phyloP scores from a whole-genome alignment of 2,329 filamentous ascomycete species.

The Westerdykella ornata region DNA sequence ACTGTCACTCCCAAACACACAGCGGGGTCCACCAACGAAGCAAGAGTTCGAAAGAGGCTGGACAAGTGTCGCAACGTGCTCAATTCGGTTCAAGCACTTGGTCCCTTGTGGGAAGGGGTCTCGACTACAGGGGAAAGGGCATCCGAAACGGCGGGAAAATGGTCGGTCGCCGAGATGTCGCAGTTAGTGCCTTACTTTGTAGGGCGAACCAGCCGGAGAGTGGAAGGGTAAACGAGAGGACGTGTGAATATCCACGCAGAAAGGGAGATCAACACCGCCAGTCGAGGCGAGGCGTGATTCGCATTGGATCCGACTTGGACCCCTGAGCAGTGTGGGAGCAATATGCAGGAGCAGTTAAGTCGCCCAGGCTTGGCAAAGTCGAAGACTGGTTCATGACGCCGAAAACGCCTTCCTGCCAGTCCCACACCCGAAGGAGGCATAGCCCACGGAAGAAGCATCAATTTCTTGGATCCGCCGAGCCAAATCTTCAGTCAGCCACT shows the following conservation, averaged over 20 bases:
- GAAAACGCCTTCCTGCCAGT: no score
- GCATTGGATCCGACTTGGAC: conserved; percentile 10
- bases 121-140: conserved; percentile 12
- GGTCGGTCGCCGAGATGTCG: neutral
- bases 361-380: conserved; percentile 34
- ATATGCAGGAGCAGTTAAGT: conserved; percentile 24
- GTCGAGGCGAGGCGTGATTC: conserved; percentile 14
- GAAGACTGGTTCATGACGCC: no score
- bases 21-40: no score
- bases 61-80: conserved; percentile 5
- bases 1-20: neutral
- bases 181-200: neutral
- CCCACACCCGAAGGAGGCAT: neutral
- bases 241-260: conserved; percentile 23
- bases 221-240: conserved; percentile 27
- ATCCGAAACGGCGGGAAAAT: conserved; percentile 5
- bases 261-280: neutral
- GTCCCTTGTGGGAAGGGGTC: neutral
- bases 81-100: conserved; percentile 1
- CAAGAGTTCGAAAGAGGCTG: conserved; percentile 3
- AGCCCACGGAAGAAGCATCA: no score
- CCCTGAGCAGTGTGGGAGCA: conserved; percentile 20
- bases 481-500: no score
- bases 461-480: no score
- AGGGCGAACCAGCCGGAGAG: neutral